Conservation (phyloP, 805 yeast species). For the Metschnikowia picachoensis region DNA sequence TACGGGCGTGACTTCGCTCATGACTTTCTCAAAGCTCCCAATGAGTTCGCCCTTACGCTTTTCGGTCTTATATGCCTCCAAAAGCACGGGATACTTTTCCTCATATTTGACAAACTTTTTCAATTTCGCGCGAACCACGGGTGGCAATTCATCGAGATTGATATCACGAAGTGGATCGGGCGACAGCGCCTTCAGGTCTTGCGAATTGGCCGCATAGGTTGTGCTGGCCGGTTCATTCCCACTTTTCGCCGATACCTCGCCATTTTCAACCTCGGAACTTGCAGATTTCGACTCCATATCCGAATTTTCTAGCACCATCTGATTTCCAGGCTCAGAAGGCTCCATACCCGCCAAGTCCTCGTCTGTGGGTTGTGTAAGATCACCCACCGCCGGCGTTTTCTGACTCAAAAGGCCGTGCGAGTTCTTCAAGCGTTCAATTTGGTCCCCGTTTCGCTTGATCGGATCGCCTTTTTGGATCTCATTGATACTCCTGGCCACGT, state of each 20-base stretch:
- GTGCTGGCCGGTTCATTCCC: neutral
- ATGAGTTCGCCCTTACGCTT: conserved; percentile 63
- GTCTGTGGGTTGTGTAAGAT: conserved; percentile 46
- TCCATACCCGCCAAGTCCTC: conserved; percentile 20
- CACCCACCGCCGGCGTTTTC: conserved; percentile 46
- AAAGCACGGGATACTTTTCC: conserved; percentile 78
- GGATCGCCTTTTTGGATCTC: conserved; percentile 24
- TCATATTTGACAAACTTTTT: conserved; percentile 82
- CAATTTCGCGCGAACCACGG: conserved; percentile 57
- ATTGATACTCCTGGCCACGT: conserved; percentile 42
- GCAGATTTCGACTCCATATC: neutral
- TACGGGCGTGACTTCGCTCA: conserved; percentile 79
- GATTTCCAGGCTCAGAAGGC: neutral
- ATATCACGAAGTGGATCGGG: conserved; percentile 18
- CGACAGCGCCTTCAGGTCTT: neutral
- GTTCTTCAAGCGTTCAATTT: conserved; percentile 30
- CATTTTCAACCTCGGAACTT: neutral
- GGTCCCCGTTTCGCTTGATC: conserved; percentile 10
- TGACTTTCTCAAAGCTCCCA: conserved; percentile 58
- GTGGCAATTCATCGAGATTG: conserved; percentile 46
- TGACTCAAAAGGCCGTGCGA: conserved; percentile 33
- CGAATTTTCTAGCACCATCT: neutral
- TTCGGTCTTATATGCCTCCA: conserved; percentile 82
- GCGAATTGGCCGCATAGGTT: neutral
- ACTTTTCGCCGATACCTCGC: neutral